Percentiles rank a stretch among this genome's conserved stretches.
Evolutionary conservation across 2,329 filamentous ascomycete species (phyloP).

Genomic region (Cladophialophora bantiana): DNA sequence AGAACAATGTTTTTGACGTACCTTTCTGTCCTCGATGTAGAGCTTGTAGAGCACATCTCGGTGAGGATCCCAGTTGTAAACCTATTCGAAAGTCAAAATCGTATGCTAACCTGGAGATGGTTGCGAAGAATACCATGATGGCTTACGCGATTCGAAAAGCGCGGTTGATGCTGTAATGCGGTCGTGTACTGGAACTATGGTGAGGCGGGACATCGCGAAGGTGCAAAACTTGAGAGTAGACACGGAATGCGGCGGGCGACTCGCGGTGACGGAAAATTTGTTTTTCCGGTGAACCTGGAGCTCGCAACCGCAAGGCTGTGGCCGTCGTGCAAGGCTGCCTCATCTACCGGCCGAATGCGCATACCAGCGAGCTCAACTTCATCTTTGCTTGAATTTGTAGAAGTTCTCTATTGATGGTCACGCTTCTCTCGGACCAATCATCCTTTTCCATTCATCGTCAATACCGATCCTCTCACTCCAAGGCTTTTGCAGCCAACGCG

Average conservation of each 20-base stretch:
- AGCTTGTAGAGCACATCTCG: constrained; percentile 71
- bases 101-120: neutral
- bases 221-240: constrained; percentile 3
- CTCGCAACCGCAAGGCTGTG: neutral
- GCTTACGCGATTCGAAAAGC: constrained; percentile 33
- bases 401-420: neutral
- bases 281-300: neutral
- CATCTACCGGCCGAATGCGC: neutral
- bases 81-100: constrained; percentile 37
- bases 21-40: constrained; percentile 76
- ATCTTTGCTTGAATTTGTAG: neutral
- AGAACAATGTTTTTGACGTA: constrained; percentile 17
- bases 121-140: constrained; percentile 34
- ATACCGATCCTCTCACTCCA: constrained; percentile 31
- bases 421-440: constrained; percentile 30
- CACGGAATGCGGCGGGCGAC: neutral
- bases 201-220: constrained; percentile 8
- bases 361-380: neutral
- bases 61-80: constrained; percentile 73
- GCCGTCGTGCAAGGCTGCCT: neutral
- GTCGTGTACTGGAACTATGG: constrained; percentile 16
- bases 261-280: neutral
- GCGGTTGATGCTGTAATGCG: constrained; percentile 36
- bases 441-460: constrained; percentile 35
- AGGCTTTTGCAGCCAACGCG: constrained; percentile 30